Conservation (phyloP, 73 alveolate genomes). For the Stentor roeselii region DNA sequence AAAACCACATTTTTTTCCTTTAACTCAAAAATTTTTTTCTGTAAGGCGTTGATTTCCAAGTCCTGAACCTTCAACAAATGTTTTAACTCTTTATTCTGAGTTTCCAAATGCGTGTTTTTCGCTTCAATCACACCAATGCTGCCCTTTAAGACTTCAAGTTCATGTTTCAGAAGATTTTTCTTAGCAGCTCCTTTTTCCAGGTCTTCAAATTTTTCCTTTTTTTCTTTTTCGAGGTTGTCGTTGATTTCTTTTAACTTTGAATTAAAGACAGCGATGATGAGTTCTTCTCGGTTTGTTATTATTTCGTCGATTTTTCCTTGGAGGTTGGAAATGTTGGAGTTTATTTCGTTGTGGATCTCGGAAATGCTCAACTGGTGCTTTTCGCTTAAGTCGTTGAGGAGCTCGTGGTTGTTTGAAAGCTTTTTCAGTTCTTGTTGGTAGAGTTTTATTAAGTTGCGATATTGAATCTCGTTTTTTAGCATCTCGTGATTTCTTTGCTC, state of each 20-base stretch:
- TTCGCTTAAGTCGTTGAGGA: not conserved
- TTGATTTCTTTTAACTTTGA: conserved; percentile 11
- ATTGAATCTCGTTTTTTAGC: not conserved
- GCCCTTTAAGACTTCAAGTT: not conserved
- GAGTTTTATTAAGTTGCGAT: not conserved
- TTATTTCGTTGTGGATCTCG: not conserved
- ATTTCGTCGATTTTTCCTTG: not conserved
- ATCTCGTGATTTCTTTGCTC: not conserved
- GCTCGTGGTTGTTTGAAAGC: not conserved
- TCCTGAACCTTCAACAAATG: not conserved
- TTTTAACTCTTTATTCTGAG: not conserved
- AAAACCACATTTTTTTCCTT: not conserved
- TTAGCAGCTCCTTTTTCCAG: not conserved
- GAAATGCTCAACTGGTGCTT: not conserved
- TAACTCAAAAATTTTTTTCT: not conserved
- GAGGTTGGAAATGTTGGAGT: not conserved
- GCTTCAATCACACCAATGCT: not conserved
- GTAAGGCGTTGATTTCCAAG: not conserved
- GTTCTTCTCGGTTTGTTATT: not conserved
- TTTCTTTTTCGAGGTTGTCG: not conserved
- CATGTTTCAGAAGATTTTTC: not conserved
- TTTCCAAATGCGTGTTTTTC: not conserved
- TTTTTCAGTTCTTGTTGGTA: not conserved
- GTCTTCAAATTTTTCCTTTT: conserved; percentile 15
- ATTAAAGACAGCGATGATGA: not conserved